Conservation (phyloP, 139 green algal species). For the Tetraselmis striata region DNA sequence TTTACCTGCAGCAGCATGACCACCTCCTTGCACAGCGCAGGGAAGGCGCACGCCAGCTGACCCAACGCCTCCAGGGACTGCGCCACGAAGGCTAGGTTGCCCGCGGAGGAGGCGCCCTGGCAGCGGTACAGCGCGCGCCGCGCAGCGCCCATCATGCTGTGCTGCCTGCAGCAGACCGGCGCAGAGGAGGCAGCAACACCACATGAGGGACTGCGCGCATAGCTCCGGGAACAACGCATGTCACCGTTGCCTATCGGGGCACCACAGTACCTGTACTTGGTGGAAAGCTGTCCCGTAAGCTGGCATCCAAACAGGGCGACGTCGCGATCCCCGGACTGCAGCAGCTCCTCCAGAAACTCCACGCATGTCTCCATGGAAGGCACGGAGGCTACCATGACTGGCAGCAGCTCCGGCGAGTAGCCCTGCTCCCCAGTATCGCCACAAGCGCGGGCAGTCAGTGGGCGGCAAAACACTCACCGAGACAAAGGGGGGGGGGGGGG, state of each 20-base stretch:
- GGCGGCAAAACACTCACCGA: too few species aligned
- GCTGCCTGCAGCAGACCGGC: not conserved
- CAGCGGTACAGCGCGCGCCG: not conserved
- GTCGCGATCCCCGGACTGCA: not conserved
- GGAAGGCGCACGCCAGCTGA: not conserved
- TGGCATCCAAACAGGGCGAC: not conserved
- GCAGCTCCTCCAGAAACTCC: not conserved
- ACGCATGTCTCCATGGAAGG: not conserved
- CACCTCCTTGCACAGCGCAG: not conserved
- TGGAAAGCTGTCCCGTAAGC: not conserved
- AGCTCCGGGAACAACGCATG: too few species aligned
- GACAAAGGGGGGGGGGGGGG: too few species aligned
- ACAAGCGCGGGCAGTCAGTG: too few species aligned
- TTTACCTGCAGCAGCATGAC: not conserved
- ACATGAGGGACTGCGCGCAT: too few species aligned
- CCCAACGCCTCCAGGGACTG: not conserved
- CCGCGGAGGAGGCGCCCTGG: not conserved
- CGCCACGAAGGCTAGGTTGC: not conserved
- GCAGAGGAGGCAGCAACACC: not conserved
- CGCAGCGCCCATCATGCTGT: not conserved
- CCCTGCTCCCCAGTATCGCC: not conserved
- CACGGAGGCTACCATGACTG: not conserved
- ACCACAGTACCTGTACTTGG: not conserved
- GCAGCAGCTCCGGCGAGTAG: not conserved
- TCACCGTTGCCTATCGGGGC: too few species aligned